Conservation (phyloP, 495 filamentous ascomycete species). For the Aspergillus mulundensis region DNA sequence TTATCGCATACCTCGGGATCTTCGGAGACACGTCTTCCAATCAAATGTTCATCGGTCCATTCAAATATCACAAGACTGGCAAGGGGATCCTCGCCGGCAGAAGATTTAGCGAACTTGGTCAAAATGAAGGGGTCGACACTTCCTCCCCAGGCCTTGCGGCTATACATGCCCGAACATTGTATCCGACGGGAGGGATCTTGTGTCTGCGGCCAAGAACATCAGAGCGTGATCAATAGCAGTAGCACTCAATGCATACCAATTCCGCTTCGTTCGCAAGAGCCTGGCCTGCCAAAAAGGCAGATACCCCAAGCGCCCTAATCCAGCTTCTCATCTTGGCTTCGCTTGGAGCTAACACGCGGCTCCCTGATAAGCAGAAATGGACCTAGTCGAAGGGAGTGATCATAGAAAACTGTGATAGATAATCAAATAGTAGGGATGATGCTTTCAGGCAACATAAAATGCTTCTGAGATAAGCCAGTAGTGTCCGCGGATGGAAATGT, state of each 20-base stretch:
- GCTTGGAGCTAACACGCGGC: conserved; percentile 26
- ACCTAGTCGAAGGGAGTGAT: conserved; percentile 3
- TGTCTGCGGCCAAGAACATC: conserved; percentile 46
- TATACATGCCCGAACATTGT: conserved; percentile 98
- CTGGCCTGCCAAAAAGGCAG: conserved; percentile 49
- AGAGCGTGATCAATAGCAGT: conserved; percentile 13
- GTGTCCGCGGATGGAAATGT: conserved; percentile 19
- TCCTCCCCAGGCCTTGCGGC: conserved; percentile 83
- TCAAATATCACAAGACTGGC: conserved; percentile 91
- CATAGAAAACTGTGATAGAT: conserved; percentile 10
- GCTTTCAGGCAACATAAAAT: background rate
- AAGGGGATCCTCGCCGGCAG: conserved; percentile 54
- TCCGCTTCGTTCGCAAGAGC: conserved; percentile 60
- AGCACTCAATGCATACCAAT: conserved; percentile 44
- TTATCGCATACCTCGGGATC: conserved; percentile 30
- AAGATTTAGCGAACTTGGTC: conserved; percentile 67
- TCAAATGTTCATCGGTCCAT: conserved; percentile 76
- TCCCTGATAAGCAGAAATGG: conserved; percentile 20
- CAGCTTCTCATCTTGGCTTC: conserved; percentile 49
- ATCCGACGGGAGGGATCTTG: conserved; percentile 73
- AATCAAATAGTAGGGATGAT: background rate
- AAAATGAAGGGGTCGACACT: conserved; percentile 83
- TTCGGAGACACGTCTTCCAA: conserved; percentile 52
- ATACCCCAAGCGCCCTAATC: conserved; percentile 44
- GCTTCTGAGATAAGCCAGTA: conserved; percentile 6